Conservation (phyloP, 2,329 filamentous ascomycete species). For the Neofusicoccum umdonicola region DNA sequence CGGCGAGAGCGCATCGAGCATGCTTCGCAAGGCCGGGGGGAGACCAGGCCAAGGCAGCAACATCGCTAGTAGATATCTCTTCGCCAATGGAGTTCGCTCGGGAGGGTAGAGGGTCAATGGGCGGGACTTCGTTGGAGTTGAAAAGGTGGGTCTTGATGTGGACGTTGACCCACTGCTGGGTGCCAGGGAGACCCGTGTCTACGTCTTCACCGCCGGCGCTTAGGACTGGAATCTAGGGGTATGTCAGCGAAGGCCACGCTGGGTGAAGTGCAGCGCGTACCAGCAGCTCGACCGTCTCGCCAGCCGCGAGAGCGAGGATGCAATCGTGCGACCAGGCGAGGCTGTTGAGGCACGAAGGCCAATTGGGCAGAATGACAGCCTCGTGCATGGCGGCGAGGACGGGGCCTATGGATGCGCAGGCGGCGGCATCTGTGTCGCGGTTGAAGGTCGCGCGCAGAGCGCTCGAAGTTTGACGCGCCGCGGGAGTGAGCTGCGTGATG, state of each 20-base stretch:
- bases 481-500: neutral
- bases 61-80: slow-evolving; percentile 55
- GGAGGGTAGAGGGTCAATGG: slow-evolving; percentile 46
- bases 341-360: slow-evolving; percentile 52
- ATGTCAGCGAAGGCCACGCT: slow-evolving; percentile 17
- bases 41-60: slow-evolving; percentile 56
- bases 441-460: neutral
- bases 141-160: slow-evolving; percentile 53
- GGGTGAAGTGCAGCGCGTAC: slow-evolving; percentile 28
- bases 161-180: slow-evolving; percentile 33
- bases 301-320: slow-evolving; percentile 56
- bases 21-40: slow-evolving; percentile 55
- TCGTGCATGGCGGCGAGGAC: slow-evolving; percentile 29
- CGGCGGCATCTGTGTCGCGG: neutral
- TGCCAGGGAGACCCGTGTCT: slow-evolving; percentile 28
- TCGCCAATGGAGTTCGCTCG: slow-evolving; percentile 56
- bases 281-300: slow-evolving; percentile 55
- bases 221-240: slow-evolving; percentile 35
- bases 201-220: slow-evolving; percentile 27
- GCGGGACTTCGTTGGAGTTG: slow-evolving; percentile 47
- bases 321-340: slow-evolving; percentile 61
- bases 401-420: neutral
- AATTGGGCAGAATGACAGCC: slow-evolving; percentile 39
- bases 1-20: slow-evolving; percentile 53
- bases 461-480: slow-evolving; percentile 6